Percentiles rank a stretch among this genome's conserved stretches.
Conservation (phyloP, 768 basidiomycete genomes). For the Auricularia sp. region DNA sequence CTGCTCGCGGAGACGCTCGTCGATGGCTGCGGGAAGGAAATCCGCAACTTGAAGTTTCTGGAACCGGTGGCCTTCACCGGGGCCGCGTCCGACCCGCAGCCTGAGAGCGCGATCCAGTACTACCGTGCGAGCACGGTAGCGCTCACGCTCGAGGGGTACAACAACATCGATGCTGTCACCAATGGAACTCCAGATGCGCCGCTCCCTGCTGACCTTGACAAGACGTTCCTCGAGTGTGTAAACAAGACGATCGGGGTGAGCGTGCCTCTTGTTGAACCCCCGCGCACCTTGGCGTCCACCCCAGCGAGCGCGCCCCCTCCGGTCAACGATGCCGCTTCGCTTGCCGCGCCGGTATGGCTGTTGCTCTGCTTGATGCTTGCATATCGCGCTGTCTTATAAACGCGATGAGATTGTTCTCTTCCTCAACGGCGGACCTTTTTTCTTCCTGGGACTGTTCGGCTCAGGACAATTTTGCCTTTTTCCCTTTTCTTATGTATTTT, state of each 20-base stretch:
- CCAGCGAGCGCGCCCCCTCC: too few species aligned
- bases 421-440: too few species aligned
- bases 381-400: too few species aligned
- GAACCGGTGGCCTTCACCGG: neutral
- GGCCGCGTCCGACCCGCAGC: neutral
- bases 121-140: constrained; percentile 8
- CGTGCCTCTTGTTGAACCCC: constrained; percentile 6
- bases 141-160: constrained; percentile 9
- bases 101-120: constrained; percentile 3
- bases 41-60: neutral
- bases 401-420: too few species aligned
- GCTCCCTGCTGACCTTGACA: constrained; percentile 2
- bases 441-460: too few species aligned
- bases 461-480: too few species aligned
- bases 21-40: too few species aligned
- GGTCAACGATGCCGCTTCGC: too few species aligned
- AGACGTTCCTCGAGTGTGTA: constrained; percentile 9
- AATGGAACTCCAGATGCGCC: neutral
- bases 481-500: too few species aligned
- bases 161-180: constrained; percentile 7
- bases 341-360: too few species aligned
- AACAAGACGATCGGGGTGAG: constrained; percentile 10
- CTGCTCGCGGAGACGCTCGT: too few species aligned
- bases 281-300: neutral
- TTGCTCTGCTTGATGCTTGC: too few species aligned